Evolutionary conservation across 768 basidiomycete genomes (phyloP).

Genomic region (Russula dissimulans): DNA sequence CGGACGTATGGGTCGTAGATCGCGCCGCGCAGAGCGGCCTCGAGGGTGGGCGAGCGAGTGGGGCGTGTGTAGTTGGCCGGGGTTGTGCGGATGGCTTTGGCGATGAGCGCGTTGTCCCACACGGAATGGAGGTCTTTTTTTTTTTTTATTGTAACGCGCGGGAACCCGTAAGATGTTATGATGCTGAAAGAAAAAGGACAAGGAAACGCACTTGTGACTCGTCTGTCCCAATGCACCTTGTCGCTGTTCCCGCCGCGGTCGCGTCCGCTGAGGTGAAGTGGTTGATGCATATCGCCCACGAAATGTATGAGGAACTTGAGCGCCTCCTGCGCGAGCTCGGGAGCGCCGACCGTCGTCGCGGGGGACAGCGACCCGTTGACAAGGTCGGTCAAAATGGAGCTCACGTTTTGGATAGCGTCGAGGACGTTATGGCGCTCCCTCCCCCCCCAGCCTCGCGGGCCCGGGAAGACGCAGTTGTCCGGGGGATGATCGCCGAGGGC

Average conservation of each 20-base stretch:
- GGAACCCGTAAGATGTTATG: background rate
- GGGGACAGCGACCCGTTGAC: slow-evolving; percentile 24
- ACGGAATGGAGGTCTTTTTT: slow-evolving; percentile 67
- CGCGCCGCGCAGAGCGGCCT: slow-evolving; percentile 56
- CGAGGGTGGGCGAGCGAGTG: slow-evolving; percentile 58
- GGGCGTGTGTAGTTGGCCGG: slow-evolving; percentile 69
- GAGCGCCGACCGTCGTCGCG: slow-evolving; percentile 21
- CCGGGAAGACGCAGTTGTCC: slow-evolving; percentile 68
- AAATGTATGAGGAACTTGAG: slow-evolving; percentile 92
- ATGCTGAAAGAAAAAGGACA: background rate
- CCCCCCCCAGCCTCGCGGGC: slow-evolving; percentile 64
- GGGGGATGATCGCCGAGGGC: slow-evolving; percentile 71
- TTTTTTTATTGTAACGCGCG: too few relatives aligned
- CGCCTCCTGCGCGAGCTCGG: slow-evolving; percentile 56
- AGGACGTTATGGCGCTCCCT: slow-evolving; percentile 54
- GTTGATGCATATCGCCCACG: slow-evolving; percentile 88
- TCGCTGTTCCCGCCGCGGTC: slow-evolving; percentile 82
- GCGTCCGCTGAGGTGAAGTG: slow-evolving; percentile 82
- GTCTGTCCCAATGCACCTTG: slow-evolving; percentile 64
- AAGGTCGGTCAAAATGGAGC: slow-evolving; percentile 48
- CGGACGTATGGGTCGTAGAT: slow-evolving; percentile 88
- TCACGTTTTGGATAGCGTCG: slow-evolving; percentile 70
- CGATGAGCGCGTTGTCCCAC: slow-evolving; percentile 80
- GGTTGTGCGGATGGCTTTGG: slow-evolving; percentile 68
- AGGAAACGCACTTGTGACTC: slow-evolving; percentile 52